These are phyloP conservation scores for Dimargaris cristalligena DNA, from an alignment of 192 early-diverging fungal genomes.

Conservation along the genomic window DNA sequence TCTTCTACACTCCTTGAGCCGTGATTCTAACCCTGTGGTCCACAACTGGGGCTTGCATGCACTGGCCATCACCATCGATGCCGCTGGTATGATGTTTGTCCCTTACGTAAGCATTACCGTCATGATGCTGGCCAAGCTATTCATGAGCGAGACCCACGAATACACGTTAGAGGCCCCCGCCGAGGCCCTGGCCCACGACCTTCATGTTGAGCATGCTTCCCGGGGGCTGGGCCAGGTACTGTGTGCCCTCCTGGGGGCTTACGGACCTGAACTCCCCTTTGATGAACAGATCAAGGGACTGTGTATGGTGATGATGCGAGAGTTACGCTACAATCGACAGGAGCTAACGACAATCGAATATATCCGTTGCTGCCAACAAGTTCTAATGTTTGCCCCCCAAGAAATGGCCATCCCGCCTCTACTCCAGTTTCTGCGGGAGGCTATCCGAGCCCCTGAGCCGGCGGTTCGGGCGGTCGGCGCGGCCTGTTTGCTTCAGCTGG, in stretches of 20 bases:
- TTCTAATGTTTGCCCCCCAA: conserved; percentile 76
- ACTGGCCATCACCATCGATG: conserved; percentile 66
- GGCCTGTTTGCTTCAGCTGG: conserved; percentile 73
- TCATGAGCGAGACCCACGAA: conserved; percentile 78
- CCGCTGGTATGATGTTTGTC: conserved; percentile 83
- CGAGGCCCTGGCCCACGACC: conserved; percentile 22
- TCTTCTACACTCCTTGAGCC: conserved; percentile 73
- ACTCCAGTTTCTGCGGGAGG: conserved; percentile 58
- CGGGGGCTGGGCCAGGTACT: conserved; percentile 69
- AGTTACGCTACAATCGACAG: conserved; percentile 60
- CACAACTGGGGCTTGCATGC: conserved; percentile 85
- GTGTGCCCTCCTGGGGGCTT: conserved; percentile 67
- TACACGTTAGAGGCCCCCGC: conserved; percentile 15
- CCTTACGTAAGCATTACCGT: conserved; percentile 78
- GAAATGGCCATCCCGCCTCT: conserved; percentile 45
- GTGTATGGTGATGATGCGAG: conserved; percentile 60
- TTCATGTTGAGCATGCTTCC: conserved; percentile 29
- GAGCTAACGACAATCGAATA: conserved; percentile 64
- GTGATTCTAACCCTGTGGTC: conserved; percentile 84
- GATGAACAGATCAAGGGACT: conserved; percentile 57
- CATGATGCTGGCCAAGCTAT: conserved; percentile 70
- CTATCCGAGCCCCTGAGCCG: conserved; percentile 40
- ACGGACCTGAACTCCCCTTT: conserved; percentile 80
- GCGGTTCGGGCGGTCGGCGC: conserved; percentile 54
- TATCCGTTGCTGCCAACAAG: conserved; percentile 71